Base-by-base conservation (phyloP, 768 basidiomycete species). In the Exsudoporus frostii region DNA sequence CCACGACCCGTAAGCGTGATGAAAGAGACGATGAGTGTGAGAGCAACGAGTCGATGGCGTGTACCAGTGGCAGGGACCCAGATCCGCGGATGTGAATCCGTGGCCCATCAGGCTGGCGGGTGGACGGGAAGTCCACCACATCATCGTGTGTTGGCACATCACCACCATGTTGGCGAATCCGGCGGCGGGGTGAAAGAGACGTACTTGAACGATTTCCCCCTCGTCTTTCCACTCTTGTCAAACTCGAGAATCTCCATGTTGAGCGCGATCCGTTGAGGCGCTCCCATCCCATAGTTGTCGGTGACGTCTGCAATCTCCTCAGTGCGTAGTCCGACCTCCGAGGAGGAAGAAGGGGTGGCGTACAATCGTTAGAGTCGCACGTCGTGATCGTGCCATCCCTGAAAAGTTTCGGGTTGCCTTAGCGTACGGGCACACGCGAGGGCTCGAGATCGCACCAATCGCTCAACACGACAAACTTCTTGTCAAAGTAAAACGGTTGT, bases 371-470 rank as follows among this genome's bases (percentile, higher is more conserved):
- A 7, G 90, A 92, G 67, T 98, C 94, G 64, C 81, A 83, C 37
- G 82, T 92, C 4, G 94, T 96, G 73, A 98, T 96, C 14, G 94
- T 98, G 62, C 90, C 90, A 74, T 92, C 90, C 90, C 90, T 91
- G 67, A 19, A 55, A 50, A 48, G 25, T 27, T n/a, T 29, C 32
- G 15, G 30, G 20, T 54, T 25, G 41, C 33, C 30, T 20, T 22
- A 39, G 48, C 17, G 47, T 19, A 13, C 17, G 29, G 13, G 22
- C 17, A 19, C 7, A 17, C 17, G 6, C 14, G 44, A 52, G 33
- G 33, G 32, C 32, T 53, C 45, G 25, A 49, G 19, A 55, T 44
- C 86, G 50, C 65, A 93, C 92, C 94, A 98, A 68, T 98, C 94
- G 48, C 91, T 90, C 41, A 96, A 74, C 11, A 89, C 89, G 19